Base-by-base conservation (phyloP, 2,329 filamentous ascomycete genomes). In the Scolecobasidium constrictum region DNA sequence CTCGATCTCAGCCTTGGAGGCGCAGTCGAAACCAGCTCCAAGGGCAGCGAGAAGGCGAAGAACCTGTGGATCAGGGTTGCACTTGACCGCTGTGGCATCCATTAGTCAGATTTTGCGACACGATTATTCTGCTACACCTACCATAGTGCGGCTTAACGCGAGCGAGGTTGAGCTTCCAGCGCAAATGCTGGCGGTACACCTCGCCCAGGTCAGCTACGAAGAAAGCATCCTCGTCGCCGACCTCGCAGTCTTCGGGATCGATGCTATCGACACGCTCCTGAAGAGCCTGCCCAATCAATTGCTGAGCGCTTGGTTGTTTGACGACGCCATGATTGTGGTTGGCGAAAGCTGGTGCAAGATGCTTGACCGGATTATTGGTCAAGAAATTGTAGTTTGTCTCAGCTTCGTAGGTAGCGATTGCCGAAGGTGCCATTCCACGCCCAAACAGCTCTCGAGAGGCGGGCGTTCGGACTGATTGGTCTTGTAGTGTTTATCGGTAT, bases 151-250 rank as follows among this genome's bases (percentile, higher is more conserved):
- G 92, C 68, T 88, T 92, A 64, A 98, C 84, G 54, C 90, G 83
- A 53, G 81, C 78, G 58, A 98, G 71, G 61, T 93, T 90, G 72
- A 81, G 77, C 78, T 95, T 96, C 92, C 92, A 98, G 66, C 90
- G 84, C 62, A 96, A 71, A 59, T 96, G 90, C 77, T 98, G 92
- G 67, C 92, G 86, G 69, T 98, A 98, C 61, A 98, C 84, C 70
- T 96, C 87, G 66, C 92, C 92, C 57, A 98, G 79, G 69, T 98
- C 92, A 56, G 87, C 90, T 55, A 98, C 88, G 67, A 94, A 98
- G 69, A 98, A 98, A 47, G 92, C 83, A 67, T 96, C 92, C 68
- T 98, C 92, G 45, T 94, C 92, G 53, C 92, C 92, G 40, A 87
- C 78, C 51, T 85, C 83, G 68, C 92, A 98, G 55, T 73, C 73